These are phyloP conservation scores for Furcasterigmium sp. DNA, from an alignment of 2,329 filamentous ascomycete genomes.

Conservation along the genomic window DNA sequence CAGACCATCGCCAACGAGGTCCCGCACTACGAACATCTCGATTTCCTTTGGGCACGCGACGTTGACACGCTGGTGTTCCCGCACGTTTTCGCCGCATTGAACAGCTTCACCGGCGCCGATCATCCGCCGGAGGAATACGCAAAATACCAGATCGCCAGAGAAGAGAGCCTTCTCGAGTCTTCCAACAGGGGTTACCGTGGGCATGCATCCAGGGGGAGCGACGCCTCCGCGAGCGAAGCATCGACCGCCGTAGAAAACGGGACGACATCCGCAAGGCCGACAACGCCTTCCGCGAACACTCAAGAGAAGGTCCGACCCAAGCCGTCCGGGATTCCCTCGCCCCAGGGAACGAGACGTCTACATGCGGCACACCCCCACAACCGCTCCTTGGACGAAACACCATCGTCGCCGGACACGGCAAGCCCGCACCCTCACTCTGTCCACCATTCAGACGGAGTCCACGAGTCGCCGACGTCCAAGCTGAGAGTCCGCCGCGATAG, in stretches of 20 bases:
- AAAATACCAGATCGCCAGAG: constrained; percentile 47
- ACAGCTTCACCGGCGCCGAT: constrained; percentile 58
- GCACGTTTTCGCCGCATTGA: constrained; percentile 84
- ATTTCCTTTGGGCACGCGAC: constrained; percentile 91
- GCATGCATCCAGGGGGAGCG: constrained; percentile 20
- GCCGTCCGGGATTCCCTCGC: constrained; percentile 9
- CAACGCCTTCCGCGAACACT: constrained; percentile 2
- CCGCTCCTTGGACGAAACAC: constrained; percentile 6
- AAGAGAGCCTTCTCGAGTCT: constrained; percentile 41
- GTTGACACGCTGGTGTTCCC: constrained; percentile 81
- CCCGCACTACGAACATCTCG: constrained; percentile 90
- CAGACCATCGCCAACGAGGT: constrained; percentile 85
- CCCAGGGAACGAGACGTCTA: constrained; percentile 7
- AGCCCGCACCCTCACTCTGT: background rate
- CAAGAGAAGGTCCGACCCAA: constrained; percentile 6
- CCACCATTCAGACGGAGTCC: constrained; percentile 5
- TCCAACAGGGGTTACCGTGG: constrained; percentile 23
- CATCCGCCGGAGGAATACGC: constrained; percentile 58
- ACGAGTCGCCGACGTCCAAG: constrained; percentile 15
- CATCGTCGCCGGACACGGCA: background rate
- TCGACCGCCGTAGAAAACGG: constrained; percentile 5
- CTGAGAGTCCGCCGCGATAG: constrained; percentile 22
- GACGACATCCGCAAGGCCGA: constrained; percentile 3
- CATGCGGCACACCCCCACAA: constrained; percentile 6
- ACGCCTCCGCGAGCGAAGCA: constrained; percentile 15